A percentile compares a stretch with the other conserved stretches of the same genome.
Conservation (phyloP, 345 rosid genomes). For the Brassica napus region Da-Ae NC_063443.1:778001-778500, state of each 20-base stretch:
- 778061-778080: conserved; percentile 14
- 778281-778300: neutral
- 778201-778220: conserved; percentile 29
- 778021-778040: neutral
- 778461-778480: neutral
- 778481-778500: neutral
- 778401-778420: neutral
- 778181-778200: conserved; percentile 29
- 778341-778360: neutral
- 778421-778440: neutral
- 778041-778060: conserved; percentile 12
- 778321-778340: neutral
- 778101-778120: conserved; percentile 32
- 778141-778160: conserved; percentile 21
- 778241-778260: conserved; percentile 20
- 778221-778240: neutral
- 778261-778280: conserved; percentile 20
- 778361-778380: neutral
- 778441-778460: neutral
- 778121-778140: conserved; percentile 19
- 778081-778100: conserved; percentile 10
- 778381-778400: neutral
- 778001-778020: conserved; percentile 15
- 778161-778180: conserved; percentile 5
- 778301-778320: neutral